Conservation (phyloP, 2,329 filamentous ascomycete species). For the Talaromyces pinophilus region DNA sequence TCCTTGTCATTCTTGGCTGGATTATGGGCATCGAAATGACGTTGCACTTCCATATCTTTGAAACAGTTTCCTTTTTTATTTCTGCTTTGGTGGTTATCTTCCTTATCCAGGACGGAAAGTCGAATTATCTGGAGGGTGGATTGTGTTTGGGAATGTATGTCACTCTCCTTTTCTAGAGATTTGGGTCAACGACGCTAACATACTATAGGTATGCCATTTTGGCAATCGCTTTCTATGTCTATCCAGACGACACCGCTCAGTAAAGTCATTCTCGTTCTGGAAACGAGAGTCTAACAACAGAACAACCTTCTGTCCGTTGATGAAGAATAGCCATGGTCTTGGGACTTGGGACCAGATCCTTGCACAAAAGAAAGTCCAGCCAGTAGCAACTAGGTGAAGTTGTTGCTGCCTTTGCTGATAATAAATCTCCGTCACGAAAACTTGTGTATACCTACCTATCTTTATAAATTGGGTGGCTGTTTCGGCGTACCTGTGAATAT, state of each 20-base stretch:
- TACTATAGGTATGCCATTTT: conserved; percentile 45
- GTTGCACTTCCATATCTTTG: conserved; percentile 77
- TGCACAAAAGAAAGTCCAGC: background rate
- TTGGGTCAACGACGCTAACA: background rate
- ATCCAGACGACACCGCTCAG: conserved; percentile 43
- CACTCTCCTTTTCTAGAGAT: background rate
- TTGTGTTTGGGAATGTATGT: conserved; percentile 63
- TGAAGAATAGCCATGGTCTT: background rate
- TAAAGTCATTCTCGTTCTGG: conserved; percentile 2
- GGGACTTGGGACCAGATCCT: background rate
- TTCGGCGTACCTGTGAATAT: background rate
- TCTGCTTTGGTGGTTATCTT: conserved; percentile 72
- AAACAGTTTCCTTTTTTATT: conserved; percentile 75
- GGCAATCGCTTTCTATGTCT: conserved; percentile 52
- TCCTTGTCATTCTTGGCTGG: conserved; percentile 79
- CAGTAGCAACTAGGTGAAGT: background rate
- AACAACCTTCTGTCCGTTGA: background rate
- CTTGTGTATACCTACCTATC: background rate
- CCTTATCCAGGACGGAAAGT: conserved; percentile 78
- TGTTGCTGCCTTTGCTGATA: background rate
- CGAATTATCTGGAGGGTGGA: conserved; percentile 79
- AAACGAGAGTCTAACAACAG: background rate
- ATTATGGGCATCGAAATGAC: conserved; percentile 72
- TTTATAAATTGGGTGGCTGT: background rate
- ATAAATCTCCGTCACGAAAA: background rate